A percentile compares a stretch with the other conserved stretches of the same genome.
Evolutionary conservation across 306 rosid genomes (phyloP).

Genomic region (Cucumis cinereus): DNA sequence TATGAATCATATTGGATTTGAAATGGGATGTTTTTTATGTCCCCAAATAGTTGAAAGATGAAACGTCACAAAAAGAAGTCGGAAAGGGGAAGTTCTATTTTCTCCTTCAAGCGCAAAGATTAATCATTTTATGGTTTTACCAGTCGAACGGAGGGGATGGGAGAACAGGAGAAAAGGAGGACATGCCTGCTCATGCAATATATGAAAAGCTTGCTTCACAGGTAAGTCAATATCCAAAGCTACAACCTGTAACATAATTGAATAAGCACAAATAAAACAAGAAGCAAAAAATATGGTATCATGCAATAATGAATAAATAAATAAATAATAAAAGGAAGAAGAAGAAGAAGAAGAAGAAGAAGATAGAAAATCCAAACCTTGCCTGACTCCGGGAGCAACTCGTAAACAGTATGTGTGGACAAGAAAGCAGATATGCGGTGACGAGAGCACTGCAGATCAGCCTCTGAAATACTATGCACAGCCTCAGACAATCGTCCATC

Average conservation of each 20-base stretch:
- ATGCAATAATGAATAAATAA: background rate
- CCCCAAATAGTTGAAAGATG: background rate
- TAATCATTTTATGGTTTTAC: background rate
- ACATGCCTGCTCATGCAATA: constrained; percentile 85
- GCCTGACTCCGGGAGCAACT: constrained; percentile 98
- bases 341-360: background rate
- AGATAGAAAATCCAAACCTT: constrained; percentile 72
- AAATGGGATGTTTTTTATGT: background rate
- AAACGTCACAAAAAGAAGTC: background rate
- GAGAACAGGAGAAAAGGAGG: constrained; percentile 4
- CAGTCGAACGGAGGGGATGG: background rate
- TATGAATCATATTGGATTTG: background rate
- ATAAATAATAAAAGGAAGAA: too few relatives aligned
- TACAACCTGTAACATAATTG: constrained; percentile 51
- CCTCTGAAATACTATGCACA: constrained; percentile 62
- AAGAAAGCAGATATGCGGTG: constrained; percentile 68
- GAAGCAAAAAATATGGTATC: background rate
- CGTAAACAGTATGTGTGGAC: constrained; percentile 66
- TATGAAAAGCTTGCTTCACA: constrained; percentile 95
- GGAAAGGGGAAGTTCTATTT: background rate
- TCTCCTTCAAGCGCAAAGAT: background rate
- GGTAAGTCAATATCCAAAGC: constrained; percentile 84
- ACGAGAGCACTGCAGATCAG: constrained; percentile 66
- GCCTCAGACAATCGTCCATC: constrained; percentile 50
- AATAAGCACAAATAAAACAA: constrained; percentile 7